phyloP scores from a whole-genome alignment of 1,284 basidiomycete species.

The Cryptococcus neoformans region DNA sequence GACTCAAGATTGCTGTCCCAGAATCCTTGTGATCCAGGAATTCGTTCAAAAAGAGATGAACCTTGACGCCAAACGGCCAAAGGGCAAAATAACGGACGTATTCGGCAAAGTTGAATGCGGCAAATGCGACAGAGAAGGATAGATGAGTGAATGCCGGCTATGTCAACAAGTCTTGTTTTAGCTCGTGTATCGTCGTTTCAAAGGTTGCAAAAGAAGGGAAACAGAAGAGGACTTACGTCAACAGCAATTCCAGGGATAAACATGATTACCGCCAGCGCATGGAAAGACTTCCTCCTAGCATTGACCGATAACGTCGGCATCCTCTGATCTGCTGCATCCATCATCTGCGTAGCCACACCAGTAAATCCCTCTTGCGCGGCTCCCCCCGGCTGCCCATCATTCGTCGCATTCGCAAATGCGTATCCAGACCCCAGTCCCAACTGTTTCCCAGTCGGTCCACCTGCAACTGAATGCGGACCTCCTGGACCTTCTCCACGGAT shows the following conservation, averaged over 20 bases:
- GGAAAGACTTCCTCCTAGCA: constrained; percentile 96
- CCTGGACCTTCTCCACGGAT: background rate
- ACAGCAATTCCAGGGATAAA: constrained; percentile 89
- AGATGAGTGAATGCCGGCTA: constrained; percentile 96
- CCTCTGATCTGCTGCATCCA: constrained; percentile 81
- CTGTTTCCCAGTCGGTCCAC: background rate
- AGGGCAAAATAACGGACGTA: constrained; percentile 98
- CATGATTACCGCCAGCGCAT: constrained; percentile 91
- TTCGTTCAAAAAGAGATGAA: constrained; percentile 97
- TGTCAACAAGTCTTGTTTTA: too few species aligned
- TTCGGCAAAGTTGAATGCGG: constrained; percentile 91
- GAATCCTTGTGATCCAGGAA: constrained; percentile 95
- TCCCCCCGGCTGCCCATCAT: background rate
- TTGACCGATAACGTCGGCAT: constrained; percentile 89
- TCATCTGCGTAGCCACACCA: constrained; percentile 65
- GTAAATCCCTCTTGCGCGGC: constrained; percentile 8
- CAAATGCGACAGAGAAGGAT: constrained; percentile 88
- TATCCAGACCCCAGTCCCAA: background rate
- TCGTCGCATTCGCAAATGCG: background rate
- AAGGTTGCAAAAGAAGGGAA: background rate
- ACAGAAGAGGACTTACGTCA: constrained; percentile 65
- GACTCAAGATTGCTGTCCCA: constrained; percentile 93
- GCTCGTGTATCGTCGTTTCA: background rate
- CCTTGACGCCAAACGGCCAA: constrained; percentile 88
- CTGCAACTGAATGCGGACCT: background rate